Conservation (phyloP, 306 rosid species). For the Gynostemma pentaphyllum region DNA sequence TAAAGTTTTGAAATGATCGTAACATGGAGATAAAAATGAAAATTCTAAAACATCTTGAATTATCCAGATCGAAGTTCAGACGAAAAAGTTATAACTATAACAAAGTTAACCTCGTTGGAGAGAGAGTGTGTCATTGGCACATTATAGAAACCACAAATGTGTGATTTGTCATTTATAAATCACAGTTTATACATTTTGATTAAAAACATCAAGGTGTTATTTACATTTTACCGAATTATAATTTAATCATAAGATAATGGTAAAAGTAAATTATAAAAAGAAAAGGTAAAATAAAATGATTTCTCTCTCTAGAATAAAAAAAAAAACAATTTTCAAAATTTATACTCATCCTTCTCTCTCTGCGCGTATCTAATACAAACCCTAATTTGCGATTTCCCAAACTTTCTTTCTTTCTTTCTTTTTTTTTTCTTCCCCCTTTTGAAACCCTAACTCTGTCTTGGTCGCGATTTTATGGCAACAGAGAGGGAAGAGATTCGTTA, state of each 20-base stretch:
- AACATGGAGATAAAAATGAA: too few species aligned
- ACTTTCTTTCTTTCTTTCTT: background rate
- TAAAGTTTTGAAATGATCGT: too few species aligned
- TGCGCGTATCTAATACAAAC: constrained; percentile 13
- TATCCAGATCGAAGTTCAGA: too few species aligned
- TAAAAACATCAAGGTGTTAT: too few species aligned
- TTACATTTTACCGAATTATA: too few species aligned
- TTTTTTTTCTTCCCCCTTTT: background rate
- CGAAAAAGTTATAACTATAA: too few species aligned
- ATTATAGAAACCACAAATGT: too few species aligned
- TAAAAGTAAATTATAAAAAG: background rate
- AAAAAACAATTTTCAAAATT: background rate
- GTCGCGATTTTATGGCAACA: constrained; percentile 12
- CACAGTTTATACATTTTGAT: too few species aligned
- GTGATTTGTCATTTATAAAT: too few species aligned
- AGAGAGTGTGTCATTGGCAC: too few species aligned
- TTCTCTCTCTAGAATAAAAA: background rate
- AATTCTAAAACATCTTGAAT: too few species aligned
- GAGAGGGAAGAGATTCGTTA: constrained; percentile 12
- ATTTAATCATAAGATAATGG: background rate
- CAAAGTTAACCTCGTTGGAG: too few species aligned
- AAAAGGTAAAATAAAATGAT: background rate
- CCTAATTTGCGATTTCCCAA: constrained; percentile 7
- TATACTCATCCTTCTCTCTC: background rate
- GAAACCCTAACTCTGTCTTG: constrained; percentile 8